Percentiles rank a stretch among this genome's conserved stretches.
These are phyloP conservation scores for Incumbomyces lentus DNA, from an alignment of 2,329 filamentous ascomycete genomes.

Conservation along the genomic window DNA sequence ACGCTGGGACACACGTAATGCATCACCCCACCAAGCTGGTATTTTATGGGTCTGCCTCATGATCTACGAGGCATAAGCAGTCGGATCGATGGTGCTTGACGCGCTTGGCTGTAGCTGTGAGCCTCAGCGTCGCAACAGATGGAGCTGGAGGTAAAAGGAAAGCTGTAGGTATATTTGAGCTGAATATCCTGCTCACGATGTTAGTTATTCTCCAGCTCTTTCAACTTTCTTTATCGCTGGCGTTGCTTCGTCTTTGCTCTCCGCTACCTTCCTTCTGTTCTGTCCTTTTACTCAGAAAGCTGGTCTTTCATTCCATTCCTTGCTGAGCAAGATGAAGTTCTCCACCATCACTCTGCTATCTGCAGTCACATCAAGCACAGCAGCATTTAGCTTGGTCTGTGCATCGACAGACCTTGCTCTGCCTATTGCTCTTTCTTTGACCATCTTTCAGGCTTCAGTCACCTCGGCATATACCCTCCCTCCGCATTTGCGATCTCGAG, in stretches of 20 bases:
- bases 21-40: neutral
- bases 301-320: conserved; percentile 6
- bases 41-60: neutral
- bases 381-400: neutral
- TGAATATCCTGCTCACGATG: neutral
- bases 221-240: neutral
- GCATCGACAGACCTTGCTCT: neutral
- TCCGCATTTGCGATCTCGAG: neutral
- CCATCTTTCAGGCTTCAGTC: conserved; percentile 3
- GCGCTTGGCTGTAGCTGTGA: neutral
- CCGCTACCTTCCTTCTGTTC: neutral
- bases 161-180: neutral
- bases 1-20: neutral
- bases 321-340: conserved; percentile 7
- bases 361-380: neutral
- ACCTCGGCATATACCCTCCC: conserved; percentile 3
- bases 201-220: neutral
- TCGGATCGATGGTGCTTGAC: conserved; percentile 2
- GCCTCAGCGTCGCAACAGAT: neutral
- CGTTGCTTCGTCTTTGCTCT: neutral
- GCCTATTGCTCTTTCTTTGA: conserved; percentile 1
- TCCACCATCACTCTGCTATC: conserved; percentile 5
- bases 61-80: conserved; percentile 4
- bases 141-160: neutral
- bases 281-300: neutral